Percentiles rank a stretch among this genome's conserved stretches.
These are phyloP conservation scores for Mycena maculata DNA, from an alignment of 768 basidiomycete genomes.

Conservation along the genomic window DNA sequence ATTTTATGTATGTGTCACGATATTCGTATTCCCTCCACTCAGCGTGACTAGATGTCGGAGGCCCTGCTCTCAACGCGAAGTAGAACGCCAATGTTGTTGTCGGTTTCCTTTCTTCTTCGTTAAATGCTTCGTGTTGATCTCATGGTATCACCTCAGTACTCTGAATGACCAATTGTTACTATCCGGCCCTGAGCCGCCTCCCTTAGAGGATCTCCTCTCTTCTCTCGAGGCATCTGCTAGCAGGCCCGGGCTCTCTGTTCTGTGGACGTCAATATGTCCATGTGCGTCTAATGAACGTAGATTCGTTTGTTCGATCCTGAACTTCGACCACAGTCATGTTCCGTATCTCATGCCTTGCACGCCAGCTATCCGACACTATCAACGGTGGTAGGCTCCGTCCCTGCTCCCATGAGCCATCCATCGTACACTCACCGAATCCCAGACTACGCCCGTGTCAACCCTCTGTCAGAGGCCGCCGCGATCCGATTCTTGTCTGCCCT, in stretches of 20 bases:
- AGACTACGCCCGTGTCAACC: constrained; percentile 28
- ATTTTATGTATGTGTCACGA: constrained; percentile 4
- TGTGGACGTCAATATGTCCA: constrained; percentile 7
- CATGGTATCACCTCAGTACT: not conserved
- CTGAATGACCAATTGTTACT: constrained; percentile 25
- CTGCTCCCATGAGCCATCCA: no score
- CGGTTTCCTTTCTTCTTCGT: not conserved
- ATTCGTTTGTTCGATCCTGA: not conserved
- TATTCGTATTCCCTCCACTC: not conserved
- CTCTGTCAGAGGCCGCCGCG: constrained; percentile 18
- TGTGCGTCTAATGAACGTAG: not conserved
- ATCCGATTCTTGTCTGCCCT: constrained; percentile 16
- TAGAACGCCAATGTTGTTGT: constrained; percentile 20
- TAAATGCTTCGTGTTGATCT: not conserved
- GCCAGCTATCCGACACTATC: constrained; percentile 24
- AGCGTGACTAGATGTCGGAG: constrained; percentile 20
- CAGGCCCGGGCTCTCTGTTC: not conserved
- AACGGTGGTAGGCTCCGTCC: constrained; percentile 12
- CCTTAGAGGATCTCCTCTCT: constrained; percentile 6
- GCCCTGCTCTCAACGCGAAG: not conserved
- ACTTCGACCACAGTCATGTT: not conserved
- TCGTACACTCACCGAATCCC: not conserved
- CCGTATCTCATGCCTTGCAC: constrained; percentile 15
- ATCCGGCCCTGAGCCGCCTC: constrained; percentile 12
- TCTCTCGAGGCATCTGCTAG: constrained; percentile 10